phyloP scores from a whole-genome alignment of 768 basidiomycete genomes.

The Hygrocybe punicea region DNA sequence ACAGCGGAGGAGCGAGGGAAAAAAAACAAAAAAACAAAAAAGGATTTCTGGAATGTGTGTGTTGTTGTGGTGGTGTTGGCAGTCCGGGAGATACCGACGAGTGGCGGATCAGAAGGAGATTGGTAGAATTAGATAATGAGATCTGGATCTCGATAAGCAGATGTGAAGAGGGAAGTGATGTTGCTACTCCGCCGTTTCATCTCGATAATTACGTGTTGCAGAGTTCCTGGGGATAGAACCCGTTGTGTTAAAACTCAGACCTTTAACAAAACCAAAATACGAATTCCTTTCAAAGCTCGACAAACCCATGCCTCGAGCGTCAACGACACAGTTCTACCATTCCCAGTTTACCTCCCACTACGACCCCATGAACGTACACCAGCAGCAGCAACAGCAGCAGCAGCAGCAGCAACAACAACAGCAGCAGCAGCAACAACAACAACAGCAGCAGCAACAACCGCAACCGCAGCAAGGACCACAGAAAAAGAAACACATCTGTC shows the following conservation, averaged over 20 bases:
- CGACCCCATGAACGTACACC: background rate
- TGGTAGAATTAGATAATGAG: too few relatives aligned
- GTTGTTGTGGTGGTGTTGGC: too few relatives aligned
- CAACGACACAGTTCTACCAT: slow-evolving; percentile 31
- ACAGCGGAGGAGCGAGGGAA: too few relatives aligned
- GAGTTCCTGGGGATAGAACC: background rate
- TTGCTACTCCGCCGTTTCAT: background rate
- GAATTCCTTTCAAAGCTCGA: background rate
- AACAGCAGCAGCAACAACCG: background rate
- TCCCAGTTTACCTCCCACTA: slow-evolving; percentile 32
- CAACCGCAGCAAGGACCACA: background rate
- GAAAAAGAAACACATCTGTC: slow-evolving; percentile 62
- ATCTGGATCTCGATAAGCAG: too few relatives aligned
- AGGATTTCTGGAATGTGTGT: too few relatives aligned
- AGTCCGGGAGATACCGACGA: too few relatives aligned
- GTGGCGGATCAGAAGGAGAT: too few relatives aligned
- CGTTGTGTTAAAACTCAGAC: background rate
- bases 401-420: background rate
- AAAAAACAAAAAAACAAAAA: too few relatives aligned
- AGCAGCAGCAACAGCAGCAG: background rate
- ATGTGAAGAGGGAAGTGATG: too few relatives aligned
- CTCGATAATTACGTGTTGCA: background rate
- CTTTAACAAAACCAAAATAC: background rate
- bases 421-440: background rate
- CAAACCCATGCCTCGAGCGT: background rate